Evolutionary conservation across 2,329 filamentous ascomycete genomes (phyloP).

Genomic region (Colletotrichum falcatum): DNA sequence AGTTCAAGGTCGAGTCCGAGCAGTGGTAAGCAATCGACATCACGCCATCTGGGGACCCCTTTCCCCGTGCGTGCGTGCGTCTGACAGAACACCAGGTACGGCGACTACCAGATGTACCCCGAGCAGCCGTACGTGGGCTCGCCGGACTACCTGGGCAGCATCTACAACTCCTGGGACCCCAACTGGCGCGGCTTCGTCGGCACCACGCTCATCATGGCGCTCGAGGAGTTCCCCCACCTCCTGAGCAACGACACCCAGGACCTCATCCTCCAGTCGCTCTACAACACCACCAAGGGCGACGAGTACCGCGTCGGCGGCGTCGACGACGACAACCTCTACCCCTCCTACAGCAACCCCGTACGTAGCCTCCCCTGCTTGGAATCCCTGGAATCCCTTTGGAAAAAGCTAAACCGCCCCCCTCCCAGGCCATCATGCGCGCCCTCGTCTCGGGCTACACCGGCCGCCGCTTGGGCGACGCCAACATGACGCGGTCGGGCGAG

Average conservation of each 20-base stretch:
- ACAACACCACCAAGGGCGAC: conserved; percentile 69
- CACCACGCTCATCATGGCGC: conserved; percentile 67
- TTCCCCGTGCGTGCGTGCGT: conserved; percentile 22
- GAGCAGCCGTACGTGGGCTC: conserved; percentile 70
- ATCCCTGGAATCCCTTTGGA: too few species aligned
- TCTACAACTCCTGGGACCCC: conserved; percentile 71
- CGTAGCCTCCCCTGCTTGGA: too few species aligned
- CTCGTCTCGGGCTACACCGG: conserved; percentile 71
- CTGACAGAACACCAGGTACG: conserved; percentile 49
- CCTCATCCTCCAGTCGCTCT: conserved; percentile 64
- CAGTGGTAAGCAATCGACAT: conserved; percentile 63
- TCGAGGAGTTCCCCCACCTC: conserved; percentile 68
- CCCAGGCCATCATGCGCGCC: conserved; percentile 68
- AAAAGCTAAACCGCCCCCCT: not conserved
- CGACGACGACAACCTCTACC: conserved; percentile 71
- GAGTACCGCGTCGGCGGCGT: conserved; percentile 71
- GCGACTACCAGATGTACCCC: conserved; percentile 65
- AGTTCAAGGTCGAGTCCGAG: conserved; percentile 62
- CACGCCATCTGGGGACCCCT: not conserved
- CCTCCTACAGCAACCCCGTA: conserved; percentile 69
- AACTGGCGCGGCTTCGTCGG: conserved; percentile 75
- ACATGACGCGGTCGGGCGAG: conserved; percentile 70
- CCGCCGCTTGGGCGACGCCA: conserved; percentile 62
- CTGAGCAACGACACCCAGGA: conserved; percentile 51
- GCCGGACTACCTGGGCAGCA: conserved; percentile 59